A percentile compares a stretch with the other conserved stretches of the same genome.
Conservation (phyloP, 129 eudicot genomes). For the Centaurea solstitialis region DNA sequence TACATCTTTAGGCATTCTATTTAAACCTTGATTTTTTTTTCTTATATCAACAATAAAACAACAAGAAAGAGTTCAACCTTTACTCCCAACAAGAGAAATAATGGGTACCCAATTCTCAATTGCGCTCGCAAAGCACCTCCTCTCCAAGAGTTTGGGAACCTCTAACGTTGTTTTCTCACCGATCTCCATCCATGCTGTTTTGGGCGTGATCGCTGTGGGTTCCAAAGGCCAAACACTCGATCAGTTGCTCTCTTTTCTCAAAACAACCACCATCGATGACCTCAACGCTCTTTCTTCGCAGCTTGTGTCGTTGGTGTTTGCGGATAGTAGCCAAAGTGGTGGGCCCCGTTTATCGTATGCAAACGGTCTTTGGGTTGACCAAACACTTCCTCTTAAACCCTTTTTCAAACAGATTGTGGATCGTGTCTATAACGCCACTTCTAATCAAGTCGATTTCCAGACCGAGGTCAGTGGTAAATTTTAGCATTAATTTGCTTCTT, state of each 20-base stretch:
- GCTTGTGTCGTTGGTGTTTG: constrained; percentile 18
- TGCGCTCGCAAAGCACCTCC: constrained; percentile 24
- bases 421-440: constrained; percentile 31
- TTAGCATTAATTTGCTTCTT: no score
- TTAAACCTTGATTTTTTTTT: no score
- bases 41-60: no score
- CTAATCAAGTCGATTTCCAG: constrained; percentile 57
- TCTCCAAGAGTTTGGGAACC: constrained; percentile 1
- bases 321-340: constrained; percentile 8
- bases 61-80: no score
- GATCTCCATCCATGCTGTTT: constrained; percentile 23
- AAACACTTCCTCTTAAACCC: constrained; percentile 26
- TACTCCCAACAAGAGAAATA: neutral
- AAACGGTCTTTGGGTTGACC: constrained; percentile 38
- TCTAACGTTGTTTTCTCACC: constrained; percentile 34
- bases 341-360: constrained; percentile 25
- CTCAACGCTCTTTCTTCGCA: constrained; percentile 9
- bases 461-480: constrained; percentile 44
- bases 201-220: constrained; percentile 10
- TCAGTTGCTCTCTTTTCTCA: constrained; percentile 21
- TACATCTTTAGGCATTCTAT: no score
- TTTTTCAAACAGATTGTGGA: constrained; percentile 26
- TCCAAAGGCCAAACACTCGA: constrained; percentile 19
- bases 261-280: constrained; percentile 7
- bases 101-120: constrained; percentile 8